Evolutionary conservation across 768 basidiomycete species (phyloP).

Genomic region (Candolleomyces efflorescens): DNA sequence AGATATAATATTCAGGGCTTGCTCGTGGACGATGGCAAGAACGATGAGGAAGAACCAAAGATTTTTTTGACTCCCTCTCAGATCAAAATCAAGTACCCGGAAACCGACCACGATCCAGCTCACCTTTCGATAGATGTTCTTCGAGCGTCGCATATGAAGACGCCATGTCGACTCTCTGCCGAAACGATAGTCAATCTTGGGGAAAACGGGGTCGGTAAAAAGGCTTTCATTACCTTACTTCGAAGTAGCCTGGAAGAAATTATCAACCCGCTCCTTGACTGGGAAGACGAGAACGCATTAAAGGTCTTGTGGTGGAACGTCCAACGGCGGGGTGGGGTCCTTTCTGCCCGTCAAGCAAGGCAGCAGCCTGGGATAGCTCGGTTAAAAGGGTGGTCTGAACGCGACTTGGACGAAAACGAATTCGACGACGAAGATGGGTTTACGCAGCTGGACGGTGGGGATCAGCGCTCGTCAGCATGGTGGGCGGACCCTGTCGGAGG

Average conservation of each 20-base stretch:
- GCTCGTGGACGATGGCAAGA: conserved; percentile 29
- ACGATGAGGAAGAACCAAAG: conserved; percentile 17
- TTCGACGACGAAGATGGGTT: conserved; percentile 29
- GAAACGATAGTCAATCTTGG: conserved; percentile 62
- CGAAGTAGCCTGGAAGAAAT: conserved; percentile 29
- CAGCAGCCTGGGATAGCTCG: conserved; percentile 37
- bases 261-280: conserved; percentile 36
- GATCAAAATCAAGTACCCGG: conserved; percentile 41
- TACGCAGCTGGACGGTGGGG: conserved; percentile 24
- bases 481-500: conserved; percentile 66
- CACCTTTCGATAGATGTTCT: conserved; percentile 52
- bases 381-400: conserved; percentile 37
- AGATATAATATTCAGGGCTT: conserved; percentile 29
- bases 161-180: conserved; percentile 42
- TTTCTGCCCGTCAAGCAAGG: conserved; percentile 34
- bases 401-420: conserved; percentile 35
- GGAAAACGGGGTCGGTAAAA: conserved; percentile 54
- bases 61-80: conserved; percentile 39
- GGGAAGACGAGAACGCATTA: conserved; percentile 39
- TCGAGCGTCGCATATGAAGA: conserved; percentile 42
- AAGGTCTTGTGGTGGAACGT: conserved; percentile 37
- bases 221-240: conserved; percentile 36
- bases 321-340: conserved; percentile 35
- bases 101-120: conserved; percentile 29
- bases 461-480: conserved; percentile 55